Base-by-base conservation (phyloP, 768 basidiomycete genomes). In the Hydnomerulius pinastri region DNA sequence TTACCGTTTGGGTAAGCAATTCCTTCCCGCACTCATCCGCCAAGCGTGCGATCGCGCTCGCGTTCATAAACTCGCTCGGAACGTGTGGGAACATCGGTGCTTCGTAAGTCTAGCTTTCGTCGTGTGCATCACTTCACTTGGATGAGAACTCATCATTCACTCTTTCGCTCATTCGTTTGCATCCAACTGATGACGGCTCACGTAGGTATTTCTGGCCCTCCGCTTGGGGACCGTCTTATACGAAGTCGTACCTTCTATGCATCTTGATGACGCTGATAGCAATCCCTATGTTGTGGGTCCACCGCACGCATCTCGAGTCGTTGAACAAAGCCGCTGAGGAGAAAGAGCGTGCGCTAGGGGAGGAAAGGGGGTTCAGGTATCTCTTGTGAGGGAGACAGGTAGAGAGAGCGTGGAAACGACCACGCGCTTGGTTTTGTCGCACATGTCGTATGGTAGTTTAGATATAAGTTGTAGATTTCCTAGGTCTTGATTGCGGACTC, bases 21-120 rank as follows among this genome's bases (percentile, higher is more conserved):
- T 71, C 75, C 10, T 73, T 94, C 66, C 82, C 89, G 23, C 81
- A 84, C 17, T 84, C 91, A 10, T 80, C 90, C 2, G 80, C 83
- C 17, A 92, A 92, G 67, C 83, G 91, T 9, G 87, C 91, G 4
- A 15, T 54, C 17, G 41, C 42, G 7, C 28, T 54, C 9, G 53
- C 48, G n/a, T 35, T 54, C 11, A 25, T 54, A 20, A 51, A 43
- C 24, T 32, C 48, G 15, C 36, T 54, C 24, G 39, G 41, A 20
- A 42, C 27, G 24, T 32, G 25, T 29, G 53, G 36, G n/a, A 51
- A 50, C 18, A 50, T 44, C 18, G 12, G 49, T 13, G 27, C 51
- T 4, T 30, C 51, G 51, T 53, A 30, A 48, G 51, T 49, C 17
- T 47, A 10, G n/a, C n/a, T 32, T 40, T 21, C 12, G 36, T 35